Evolutionary conservation across 1,284 basidiomycete species (phyloP), one percentile per base, ranked within the genome.

Genomic region (Microbotryomycetes sp.): DNA sequence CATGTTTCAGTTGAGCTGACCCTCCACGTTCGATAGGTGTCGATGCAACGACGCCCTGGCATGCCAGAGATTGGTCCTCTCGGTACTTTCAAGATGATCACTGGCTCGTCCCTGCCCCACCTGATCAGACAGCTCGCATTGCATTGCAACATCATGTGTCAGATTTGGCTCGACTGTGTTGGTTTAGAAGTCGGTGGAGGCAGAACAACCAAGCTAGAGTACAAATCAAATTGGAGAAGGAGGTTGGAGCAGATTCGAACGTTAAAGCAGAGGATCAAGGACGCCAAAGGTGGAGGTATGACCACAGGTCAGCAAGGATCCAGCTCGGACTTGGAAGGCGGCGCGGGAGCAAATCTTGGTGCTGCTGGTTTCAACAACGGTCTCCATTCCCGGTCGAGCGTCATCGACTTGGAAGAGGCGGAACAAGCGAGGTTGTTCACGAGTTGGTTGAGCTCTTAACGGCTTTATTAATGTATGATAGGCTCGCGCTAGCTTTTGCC

Each of bases 31-130:
- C 73, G 19, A 9, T 19, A 42, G 36, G 84, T 97, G 62, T 88
- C 84, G 6, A 81, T 97, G 23, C 93, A 97, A 76, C 82, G 86
- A 16, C 88, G 86, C 1, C 79, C 80, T 0, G 88, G 89, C 26
- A 93, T 97, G 85, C 86, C 88, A 7, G 90, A 92, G 70, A 94
- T 96, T 76, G 83, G 86, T 0, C 92, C 92, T 0, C 81, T 96
- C 49, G 92, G 92, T 22, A 84, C 87, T 71, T 93, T 90, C 81
- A 94, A 94, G 79, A 82, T 97, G 64, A 88, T 97, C 49, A 92
- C 89, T 5, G 86, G 88, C 9, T 83, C 85, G 65, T 87, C 85
- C 64, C 79, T 97, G 12, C 89, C 93, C 2, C 78, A 86, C 23
- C 80, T 94, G 49, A 84, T 94, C 31, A 81, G 93, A 28, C 89